Evolutionary conservation across 192 early-diverging fungal genomes (phyloP).

Genomic region (Coemansia javaensis): DNA sequence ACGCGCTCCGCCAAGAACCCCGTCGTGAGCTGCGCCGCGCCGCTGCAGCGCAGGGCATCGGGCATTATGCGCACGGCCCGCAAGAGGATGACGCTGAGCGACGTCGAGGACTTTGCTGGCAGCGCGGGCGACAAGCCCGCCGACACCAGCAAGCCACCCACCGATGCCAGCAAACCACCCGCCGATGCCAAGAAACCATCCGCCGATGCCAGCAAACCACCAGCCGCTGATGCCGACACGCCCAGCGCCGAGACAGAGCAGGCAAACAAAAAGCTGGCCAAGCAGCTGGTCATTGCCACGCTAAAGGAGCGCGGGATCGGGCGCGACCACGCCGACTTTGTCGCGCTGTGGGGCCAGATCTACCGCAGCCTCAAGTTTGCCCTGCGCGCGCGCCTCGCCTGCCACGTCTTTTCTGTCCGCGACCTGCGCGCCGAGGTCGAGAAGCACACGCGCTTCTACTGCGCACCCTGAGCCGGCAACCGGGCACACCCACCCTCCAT

Average conservation of each 20-base stretch:
- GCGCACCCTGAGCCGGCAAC: not conserved
- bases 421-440: slow-evolving; percentile 33
- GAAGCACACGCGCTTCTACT: slow-evolving; percentile 46
- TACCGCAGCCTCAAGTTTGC: slow-evolving; percentile 50
- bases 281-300: slow-evolving; percentile 45
- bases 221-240: no score
- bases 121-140: not conserved
- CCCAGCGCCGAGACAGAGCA: slow-evolving; percentile 14
- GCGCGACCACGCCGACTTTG: slow-evolving; percentile 40
- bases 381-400: slow-evolving; percentile 19
- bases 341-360: slow-evolving; percentile 47
- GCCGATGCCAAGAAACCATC: not conserved
- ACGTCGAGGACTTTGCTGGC: slow-evolving; percentile 29
- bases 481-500: no score
- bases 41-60: not conserved
- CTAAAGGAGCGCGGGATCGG: slow-evolving; percentile 41
- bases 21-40: not conserved
- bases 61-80: slow-evolving; percentile 7
- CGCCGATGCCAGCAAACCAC: no score
- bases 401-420: slow-evolving; percentile 9
- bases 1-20: slow-evolving; percentile 29
- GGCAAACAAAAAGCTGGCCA: slow-evolving; percentile 40
- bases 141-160: not conserved
- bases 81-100: slow-evolving; percentile 36
- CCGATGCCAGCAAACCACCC: not conserved